Percentiles rank a stretch among this genome's conserved stretches.
Evolutionary conservation across 139 green algal species (phyloP).

Genomic region (Chlamydomonas sphaeroides): DNA sequence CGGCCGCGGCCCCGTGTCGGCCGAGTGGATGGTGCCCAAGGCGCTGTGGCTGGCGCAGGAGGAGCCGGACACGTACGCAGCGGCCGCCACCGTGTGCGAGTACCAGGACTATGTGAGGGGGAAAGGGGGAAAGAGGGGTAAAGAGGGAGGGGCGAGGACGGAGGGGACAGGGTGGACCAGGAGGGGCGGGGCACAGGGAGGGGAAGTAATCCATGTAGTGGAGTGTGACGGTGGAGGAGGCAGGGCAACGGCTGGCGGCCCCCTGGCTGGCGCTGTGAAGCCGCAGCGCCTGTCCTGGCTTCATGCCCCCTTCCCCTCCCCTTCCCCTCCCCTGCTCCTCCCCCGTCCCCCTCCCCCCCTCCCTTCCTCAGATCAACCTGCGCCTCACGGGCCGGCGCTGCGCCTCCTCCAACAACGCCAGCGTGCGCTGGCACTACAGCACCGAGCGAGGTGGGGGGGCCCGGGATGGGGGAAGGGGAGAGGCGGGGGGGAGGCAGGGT

Average conservation of each 20-base stretch:
- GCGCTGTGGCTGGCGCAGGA: conserved; percentile 77
- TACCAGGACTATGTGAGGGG: conserved; percentile 58
- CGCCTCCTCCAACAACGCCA: conserved; percentile 74
- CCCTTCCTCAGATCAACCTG: conserved; percentile 77
- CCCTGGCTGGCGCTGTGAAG: too few relatives aligned
- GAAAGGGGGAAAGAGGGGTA: conserved; percentile 22
- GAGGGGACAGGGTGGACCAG: too few relatives aligned
- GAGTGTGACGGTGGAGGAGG: too few relatives aligned
- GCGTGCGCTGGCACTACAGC: conserved; percentile 84
- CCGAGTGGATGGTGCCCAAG: conserved; percentile 89
- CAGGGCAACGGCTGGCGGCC: too few relatives aligned
- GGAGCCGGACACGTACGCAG: conserved; percentile 54
- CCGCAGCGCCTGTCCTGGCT: too few relatives aligned
- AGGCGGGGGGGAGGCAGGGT: neutral
- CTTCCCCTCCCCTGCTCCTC: too few relatives aligned
- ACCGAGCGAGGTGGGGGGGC: conserved; percentile 9
- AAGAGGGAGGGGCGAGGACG: too few relatives aligned
- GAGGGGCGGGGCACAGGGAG: too few relatives aligned
- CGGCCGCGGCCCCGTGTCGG: conserved; percentile 74
- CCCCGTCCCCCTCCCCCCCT: conserved; percentile 64
- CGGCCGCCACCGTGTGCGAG: conserved; percentile 73
- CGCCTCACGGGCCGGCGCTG: conserved; percentile 76
- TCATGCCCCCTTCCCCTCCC: too few relatives aligned
- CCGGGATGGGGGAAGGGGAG: neutral
- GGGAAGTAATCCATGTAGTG: too few relatives aligned